A percentile compares a stretch with the other conserved stretches of the same genome.
Evolutionary conservation across 768 basidiomycete genomes (phyloP).

Genomic region (Tricholoma saponaceum): DNA sequence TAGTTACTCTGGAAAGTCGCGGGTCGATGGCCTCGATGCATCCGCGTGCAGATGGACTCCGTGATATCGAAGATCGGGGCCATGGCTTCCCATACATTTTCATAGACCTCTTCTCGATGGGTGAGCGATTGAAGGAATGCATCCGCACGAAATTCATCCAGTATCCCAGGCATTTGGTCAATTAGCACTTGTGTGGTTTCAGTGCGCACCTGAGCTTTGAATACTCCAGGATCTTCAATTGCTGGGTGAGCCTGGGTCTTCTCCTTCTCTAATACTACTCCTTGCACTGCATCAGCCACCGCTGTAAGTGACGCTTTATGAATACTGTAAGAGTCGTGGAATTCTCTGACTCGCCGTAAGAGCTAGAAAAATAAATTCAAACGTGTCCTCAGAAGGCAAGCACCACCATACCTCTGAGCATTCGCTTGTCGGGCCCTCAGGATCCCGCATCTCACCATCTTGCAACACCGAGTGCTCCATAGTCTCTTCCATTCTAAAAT

Average conservation of each 20-base stretch:
- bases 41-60: background rate
- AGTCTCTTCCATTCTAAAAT: background rate
- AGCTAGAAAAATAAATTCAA: background rate
- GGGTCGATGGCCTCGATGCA: background rate
- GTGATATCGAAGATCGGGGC: background rate
- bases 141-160: background rate
- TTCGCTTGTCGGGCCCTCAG: background rate
- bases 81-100: background rate
- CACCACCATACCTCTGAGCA: conserved; percentile 2
- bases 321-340: background rate
- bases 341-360: background rate
- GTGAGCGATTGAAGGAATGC: background rate
- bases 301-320: background rate
- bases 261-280: background rate
- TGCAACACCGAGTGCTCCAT: background rate
- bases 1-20: background rate
- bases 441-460: conserved; percentile 2
- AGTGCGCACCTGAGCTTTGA: background rate
- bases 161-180: background rate
- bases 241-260: background rate
- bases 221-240: background rate
- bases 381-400: background rate
- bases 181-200: background rate
- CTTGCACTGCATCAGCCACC: background rate
- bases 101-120: background rate